These are phyloP conservation scores for Xylariaceae sp. DNA, from an alignment of 2,329 filamentous ascomycete genomes.

Conservation along the genomic window DNA sequence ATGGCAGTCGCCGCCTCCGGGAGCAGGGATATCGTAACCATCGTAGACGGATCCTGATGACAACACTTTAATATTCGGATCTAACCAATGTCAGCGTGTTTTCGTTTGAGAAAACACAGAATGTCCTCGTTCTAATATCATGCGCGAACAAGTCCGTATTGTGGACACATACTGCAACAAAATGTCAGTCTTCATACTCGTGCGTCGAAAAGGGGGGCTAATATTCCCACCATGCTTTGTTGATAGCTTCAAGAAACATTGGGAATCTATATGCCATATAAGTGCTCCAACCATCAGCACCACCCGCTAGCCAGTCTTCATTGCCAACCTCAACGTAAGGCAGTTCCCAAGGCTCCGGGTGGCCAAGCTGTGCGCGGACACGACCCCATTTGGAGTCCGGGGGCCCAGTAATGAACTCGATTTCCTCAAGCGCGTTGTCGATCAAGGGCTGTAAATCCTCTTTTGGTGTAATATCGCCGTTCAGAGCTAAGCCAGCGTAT, in stretches of 20 bases:
- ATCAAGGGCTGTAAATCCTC: conserved; percentile 54
- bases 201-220: background rate
- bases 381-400: conserved; percentile 54
- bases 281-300: conserved; percentile 43
- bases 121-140: no score
- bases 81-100: background rate
- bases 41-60: conserved; percentile 47
- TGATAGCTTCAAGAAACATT: conserved; percentile 59
- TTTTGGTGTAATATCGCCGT: conserved; percentile 50
- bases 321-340: conserved; percentile 66
- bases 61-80: conserved; percentile 58
- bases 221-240: conserved; percentile 35
- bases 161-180: no score
- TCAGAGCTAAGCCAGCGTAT: conserved; percentile 55
- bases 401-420: conserved; percentile 61
- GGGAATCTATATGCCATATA: conserved; percentile 57
- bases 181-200: no score
- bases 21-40: conserved; percentile 40
- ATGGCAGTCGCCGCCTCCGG: conserved; percentile 49
- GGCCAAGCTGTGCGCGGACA: conserved; percentile 56
- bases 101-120: background rate
- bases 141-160: no score
- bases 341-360: conserved; percentile 59
- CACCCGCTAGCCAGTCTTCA: conserved; percentile 60
- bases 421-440: conserved; percentile 59